Evolutionary conservation across 305 asterid species (phyloP).

Genomic region (Euphrasia arctica): DNA sequence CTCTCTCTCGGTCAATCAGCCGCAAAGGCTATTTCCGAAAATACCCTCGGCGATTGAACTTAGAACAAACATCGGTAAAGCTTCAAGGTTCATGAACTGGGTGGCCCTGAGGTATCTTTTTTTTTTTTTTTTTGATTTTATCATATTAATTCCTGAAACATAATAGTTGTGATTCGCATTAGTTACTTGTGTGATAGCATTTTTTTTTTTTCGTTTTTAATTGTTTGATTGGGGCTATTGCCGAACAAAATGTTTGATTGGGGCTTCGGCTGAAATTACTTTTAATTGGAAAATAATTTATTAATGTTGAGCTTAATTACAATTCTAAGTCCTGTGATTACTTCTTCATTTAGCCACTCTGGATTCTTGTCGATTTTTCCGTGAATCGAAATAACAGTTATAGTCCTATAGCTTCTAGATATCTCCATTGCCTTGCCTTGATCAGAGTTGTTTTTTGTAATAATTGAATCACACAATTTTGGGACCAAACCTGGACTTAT

Average conservation of each 20-base stretch:
- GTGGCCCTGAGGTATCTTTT: slow-evolving; percentile 59
- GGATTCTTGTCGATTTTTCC: neutral
- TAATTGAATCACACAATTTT: neutral
- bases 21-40: slow-evolving; percentile 10
- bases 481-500: neutral
- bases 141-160: neutral
- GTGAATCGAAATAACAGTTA: neutral
- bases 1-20: slow-evolving; percentile 21
- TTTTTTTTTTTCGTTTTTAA: too few species aligned
- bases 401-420: neutral
- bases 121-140: too few species aligned
- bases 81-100: slow-evolving; percentile 59
- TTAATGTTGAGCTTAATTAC: neutral
- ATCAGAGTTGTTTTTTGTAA: neutral
- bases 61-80: slow-evolving; percentile 50
- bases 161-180: neutral
- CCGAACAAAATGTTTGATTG: neutral
- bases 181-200: neutral
- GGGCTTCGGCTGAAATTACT: neutral
- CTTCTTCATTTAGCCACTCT: neutral
- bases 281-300: slow-evolving; percentile 1
- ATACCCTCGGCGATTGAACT: slow-evolving; percentile 7
- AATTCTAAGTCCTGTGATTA: neutral
- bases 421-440: neutral
- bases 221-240: slow-evolving; percentile 4